A percentile compares a stretch with the other conserved stretches of the same genome.
Evolutionary conservation across 306 rosid species (phyloP).

Genomic region (Prunus mira): DNA sequence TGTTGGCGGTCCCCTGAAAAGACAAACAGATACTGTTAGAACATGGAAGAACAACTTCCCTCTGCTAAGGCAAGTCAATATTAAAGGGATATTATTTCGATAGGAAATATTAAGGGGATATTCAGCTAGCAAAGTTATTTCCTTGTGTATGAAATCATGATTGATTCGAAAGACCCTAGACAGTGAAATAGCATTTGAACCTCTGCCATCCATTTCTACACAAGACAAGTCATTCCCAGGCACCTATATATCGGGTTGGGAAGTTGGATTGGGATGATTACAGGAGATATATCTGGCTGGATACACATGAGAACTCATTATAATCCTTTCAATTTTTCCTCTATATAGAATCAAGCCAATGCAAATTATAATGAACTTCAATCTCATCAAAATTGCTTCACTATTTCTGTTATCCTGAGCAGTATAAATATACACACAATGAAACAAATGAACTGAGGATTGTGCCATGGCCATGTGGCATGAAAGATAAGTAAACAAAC

Average conservation of each 20-base stretch:
- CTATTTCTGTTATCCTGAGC: background rate
- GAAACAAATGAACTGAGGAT: no score
- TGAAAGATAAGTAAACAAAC: no score
- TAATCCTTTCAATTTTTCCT: background rate
- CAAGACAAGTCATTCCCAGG: background rate
- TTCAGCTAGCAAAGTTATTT: background rate
- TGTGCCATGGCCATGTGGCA: no score
- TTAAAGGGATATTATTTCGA: slow-evolving; percentile 12
- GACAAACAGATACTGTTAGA: slow-evolving; percentile 32
- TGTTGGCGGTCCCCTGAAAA: slow-evolving; percentile 92
- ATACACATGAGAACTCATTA: background rate
- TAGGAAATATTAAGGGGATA: slow-evolving; percentile 1
- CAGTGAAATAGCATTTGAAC: background rate
- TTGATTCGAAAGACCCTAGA: background rate
- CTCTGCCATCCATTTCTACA: background rate
- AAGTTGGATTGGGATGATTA: background rate
- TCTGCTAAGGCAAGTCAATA: slow-evolving; percentile 15
- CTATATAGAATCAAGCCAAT: background rate
- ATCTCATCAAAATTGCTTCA: background rate
- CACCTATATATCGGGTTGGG: background rate
- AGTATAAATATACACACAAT: background rate
- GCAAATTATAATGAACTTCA: background rate
- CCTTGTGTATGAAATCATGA: background rate
- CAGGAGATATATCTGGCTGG: background rate
- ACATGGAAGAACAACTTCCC: slow-evolving; percentile 9